Evolutionary conservation across 139 green algal species (phyloP).

Genomic region (Coelastrella sp.): DNA sequence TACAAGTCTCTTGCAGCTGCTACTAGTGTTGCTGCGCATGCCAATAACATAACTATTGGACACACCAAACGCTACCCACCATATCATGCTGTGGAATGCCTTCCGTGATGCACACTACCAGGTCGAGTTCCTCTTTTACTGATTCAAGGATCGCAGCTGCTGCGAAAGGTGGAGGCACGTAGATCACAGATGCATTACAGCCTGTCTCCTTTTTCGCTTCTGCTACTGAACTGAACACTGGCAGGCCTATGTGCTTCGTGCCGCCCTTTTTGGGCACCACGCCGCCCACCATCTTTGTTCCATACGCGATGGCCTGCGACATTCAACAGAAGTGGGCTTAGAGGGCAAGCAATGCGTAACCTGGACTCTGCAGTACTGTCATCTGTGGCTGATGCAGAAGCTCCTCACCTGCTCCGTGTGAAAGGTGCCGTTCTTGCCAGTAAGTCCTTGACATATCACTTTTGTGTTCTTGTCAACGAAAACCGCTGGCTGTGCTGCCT

Average conservation of each 20-base stretch:
- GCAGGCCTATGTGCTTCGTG: constrained; percentile 94
- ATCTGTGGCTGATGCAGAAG: neutral
- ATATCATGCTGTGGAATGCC: constrained; percentile 99
- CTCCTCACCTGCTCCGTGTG: constrained; percentile 91
- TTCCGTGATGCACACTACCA: constrained; percentile 99
- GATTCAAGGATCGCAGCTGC: constrained; percentile 96
- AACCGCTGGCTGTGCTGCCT: constrained; percentile 84
- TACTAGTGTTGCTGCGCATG: no score
- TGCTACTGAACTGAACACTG: constrained; percentile 93
- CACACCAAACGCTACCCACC: constrained; percentile 62
- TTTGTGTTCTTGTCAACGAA: constrained; percentile 98
- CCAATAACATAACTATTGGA: no score
- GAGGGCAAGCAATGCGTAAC: neutral
- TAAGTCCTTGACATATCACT: constrained; percentile 96
- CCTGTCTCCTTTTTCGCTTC: constrained; percentile 91
- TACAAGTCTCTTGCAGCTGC: no score
- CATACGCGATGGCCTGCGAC: constrained; percentile 96
- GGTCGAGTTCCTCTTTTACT: constrained; percentile 94
- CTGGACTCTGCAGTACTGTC: neutral
- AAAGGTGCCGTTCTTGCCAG: constrained; percentile 99
- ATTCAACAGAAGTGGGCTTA: no score
- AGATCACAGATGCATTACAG: constrained; percentile 92
- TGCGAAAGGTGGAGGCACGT: constrained; percentile 96
- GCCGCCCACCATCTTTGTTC: constrained; percentile 98
- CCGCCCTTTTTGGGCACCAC: constrained; percentile 98